These are phyloP conservation scores for Camellia japonica DNA, from an alignment of 148 eudicot genomes.

Conservation along the genomic window DNA sequence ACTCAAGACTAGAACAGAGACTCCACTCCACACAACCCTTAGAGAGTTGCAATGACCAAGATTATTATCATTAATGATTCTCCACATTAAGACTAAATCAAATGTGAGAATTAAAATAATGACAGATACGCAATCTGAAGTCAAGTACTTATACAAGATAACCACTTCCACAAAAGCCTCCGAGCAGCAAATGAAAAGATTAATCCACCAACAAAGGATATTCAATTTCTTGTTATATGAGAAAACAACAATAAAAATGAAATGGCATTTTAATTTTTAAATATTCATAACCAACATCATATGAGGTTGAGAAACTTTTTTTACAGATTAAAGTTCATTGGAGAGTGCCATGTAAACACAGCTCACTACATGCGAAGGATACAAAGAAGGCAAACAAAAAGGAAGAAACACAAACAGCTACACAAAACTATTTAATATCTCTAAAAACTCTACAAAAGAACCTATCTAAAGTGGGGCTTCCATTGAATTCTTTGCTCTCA, in stretches of 20 bases:
- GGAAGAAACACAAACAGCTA: too few relatives aligned
- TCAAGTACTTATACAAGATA: neutral
- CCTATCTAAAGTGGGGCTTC: too few relatives aligned
- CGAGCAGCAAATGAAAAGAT: neutral
- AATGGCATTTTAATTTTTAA: too few relatives aligned
- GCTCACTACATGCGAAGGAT: neutral
- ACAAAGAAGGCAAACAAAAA: too few relatives aligned
- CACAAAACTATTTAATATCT: too few relatives aligned
- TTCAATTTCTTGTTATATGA: neutral
- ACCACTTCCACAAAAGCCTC: neutral
- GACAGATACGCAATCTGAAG: too few relatives aligned
- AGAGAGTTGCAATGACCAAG: neutral
- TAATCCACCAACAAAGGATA: neutral
- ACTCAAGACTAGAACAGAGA: neutral
- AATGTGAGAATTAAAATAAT: too few relatives aligned
- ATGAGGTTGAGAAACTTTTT: neutral
- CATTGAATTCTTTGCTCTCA: too few relatives aligned
- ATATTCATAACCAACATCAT: neutral
- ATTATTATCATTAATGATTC: neutral
- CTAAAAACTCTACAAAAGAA: too few relatives aligned
- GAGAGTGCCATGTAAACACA: neutral
- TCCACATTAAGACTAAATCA: neutral
- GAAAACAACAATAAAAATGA: too few relatives aligned
- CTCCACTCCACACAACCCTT: neutral
- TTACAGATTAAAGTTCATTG: neutral